These are phyloP conservation scores for Aspergillus leporis DNA, from an alignment of 495 filamentous ascomycete species.

Conservation along the genomic window DNA sequence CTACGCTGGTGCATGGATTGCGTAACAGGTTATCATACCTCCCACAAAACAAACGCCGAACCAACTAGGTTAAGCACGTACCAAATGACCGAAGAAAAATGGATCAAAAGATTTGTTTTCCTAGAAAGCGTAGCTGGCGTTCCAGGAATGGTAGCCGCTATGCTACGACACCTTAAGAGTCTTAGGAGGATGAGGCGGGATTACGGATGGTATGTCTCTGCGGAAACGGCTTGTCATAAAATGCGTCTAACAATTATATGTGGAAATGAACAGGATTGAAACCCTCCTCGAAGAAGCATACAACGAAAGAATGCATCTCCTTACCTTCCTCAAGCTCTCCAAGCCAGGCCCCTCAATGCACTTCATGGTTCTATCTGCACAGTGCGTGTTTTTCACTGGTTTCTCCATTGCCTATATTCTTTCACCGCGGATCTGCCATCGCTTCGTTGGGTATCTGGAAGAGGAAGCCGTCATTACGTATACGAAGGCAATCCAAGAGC, in stretches of 20 bases:
- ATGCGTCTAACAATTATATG: no score
- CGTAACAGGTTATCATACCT: constrained; percentile 75
- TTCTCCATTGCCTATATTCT: constrained; percentile 89
- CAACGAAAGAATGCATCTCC: constrained; percentile 95
- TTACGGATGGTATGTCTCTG: constrained; percentile 66
- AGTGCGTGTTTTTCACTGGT: constrained; percentile 93
- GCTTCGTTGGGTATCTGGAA: constrained; percentile 95
- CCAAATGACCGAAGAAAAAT: constrained; percentile 72
- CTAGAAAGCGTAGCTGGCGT: constrained; percentile 93
- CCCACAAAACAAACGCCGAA: constrained; percentile 39
- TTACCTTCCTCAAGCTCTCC: constrained; percentile 92
- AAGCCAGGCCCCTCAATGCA: constrained; percentile 90
- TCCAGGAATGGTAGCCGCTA: constrained; percentile 95
- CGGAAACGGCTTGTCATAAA: no score
- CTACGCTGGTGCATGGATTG: constrained; percentile 68
- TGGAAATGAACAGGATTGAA: constrained; percentile 59
- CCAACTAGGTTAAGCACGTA: constrained; percentile 28
- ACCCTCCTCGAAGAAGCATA: constrained; percentile 90
- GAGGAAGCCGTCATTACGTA: constrained; percentile 98
- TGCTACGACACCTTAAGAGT: constrained; percentile 83
- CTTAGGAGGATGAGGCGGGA: constrained; percentile 84
- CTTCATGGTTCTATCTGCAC: constrained; percentile 77
- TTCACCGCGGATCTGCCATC: constrained; percentile 85
- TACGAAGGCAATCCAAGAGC: constrained; percentile 78
- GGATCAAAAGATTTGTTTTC: constrained; percentile 85